phyloP scores from a whole-genome alignment of 2,329 filamentous ascomycete species.

The Colletotrichum eremochloae region DNA sequence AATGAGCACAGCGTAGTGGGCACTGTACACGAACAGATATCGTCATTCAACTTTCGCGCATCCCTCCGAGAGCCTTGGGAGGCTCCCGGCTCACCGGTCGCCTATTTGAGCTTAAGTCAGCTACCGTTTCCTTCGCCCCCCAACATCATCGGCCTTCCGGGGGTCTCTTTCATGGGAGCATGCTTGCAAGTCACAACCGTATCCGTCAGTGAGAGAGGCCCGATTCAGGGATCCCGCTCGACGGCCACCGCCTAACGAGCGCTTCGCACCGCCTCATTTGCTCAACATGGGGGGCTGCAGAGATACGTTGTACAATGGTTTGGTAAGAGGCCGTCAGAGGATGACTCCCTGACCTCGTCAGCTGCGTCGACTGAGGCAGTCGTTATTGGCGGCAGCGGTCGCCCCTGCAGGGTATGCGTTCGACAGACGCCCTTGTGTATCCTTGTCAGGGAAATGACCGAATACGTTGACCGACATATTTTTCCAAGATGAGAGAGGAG shows the following conservation, averaged over 20 bases:
- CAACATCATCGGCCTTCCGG: constrained; percentile 6
- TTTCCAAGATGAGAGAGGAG: constrained; percentile 22
- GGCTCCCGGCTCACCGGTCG: constrained; percentile 39
- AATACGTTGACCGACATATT: constrained; percentile 38
- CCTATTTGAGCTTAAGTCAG: constrained; percentile 39
- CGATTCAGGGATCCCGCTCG: constrained; percentile 31
- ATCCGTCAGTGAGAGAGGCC: constrained; percentile 19
- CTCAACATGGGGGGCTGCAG: constrained; percentile 31
- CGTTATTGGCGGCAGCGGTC: constrained; percentile 24
- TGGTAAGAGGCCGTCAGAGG: constrained; percentile 31
- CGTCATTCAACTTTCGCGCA: constrained; percentile 19
- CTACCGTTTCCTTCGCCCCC: constrained; percentile 36
- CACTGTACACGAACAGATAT: background rate
- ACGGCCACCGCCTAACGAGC: constrained; percentile 4
- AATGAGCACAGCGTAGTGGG: constrained; percentile 11
- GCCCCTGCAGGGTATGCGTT: constrained; percentile 28
- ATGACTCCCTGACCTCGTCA: constrained; percentile 36
- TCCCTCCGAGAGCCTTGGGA: constrained; percentile 15
- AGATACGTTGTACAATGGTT: constrained; percentile 38
- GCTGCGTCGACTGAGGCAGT: constrained; percentile 31
- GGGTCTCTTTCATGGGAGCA: constrained; percentile 16
- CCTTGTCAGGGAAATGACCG: constrained; percentile 30
- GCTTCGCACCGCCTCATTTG: constrained; percentile 30
- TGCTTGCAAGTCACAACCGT: constrained; percentile 19
- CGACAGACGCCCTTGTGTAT: constrained; percentile 31